Percentiles rank a stretch among this genome's conserved stretches.
Conservation (phyloP, 345 rosid genomes). For the Turritis glabra region DNA sequence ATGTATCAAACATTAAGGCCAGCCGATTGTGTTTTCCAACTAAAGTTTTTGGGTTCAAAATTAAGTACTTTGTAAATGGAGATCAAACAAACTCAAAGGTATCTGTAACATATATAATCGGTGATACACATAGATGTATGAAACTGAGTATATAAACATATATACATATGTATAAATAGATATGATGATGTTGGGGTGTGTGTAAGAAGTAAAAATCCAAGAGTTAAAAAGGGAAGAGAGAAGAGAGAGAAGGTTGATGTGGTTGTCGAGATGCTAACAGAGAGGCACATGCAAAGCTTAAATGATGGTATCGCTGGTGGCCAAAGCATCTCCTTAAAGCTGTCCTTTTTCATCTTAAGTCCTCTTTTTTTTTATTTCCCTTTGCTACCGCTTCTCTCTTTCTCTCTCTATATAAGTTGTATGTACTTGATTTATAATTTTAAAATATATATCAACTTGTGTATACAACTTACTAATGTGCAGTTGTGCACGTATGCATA, state of each 20-base stretch:
- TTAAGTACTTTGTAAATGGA: neutral
- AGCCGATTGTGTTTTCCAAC: neutral
- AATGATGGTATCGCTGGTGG: slow-evolving; percentile 44
- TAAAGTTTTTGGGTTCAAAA: neutral
- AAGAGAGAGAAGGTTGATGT: slow-evolving; percentile 37
- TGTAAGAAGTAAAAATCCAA: slow-evolving; percentile 40
- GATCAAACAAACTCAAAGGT: slow-evolving; percentile 10
- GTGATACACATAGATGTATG: slow-evolving; percentile 18
- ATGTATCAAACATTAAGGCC: neutral
- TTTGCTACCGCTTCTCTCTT: slow-evolving; percentile 13
- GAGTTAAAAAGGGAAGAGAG: slow-evolving; percentile 31
- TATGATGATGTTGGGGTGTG: slow-evolving; percentile 39
- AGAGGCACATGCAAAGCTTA: slow-evolving; percentile 49
- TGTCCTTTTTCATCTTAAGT: slow-evolving; percentile 38
- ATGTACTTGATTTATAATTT: too few relatives aligned
- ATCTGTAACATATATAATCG: slow-evolving; percentile 1
- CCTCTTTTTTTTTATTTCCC: slow-evolving; percentile 3
- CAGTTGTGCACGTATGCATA: slow-evolving; percentile 31
- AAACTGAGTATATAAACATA: neutral
- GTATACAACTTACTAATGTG: slow-evolving; percentile 2
- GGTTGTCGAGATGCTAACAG: slow-evolving; percentile 46
- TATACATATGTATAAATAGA: neutral
- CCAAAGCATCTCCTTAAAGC: slow-evolving; percentile 46
- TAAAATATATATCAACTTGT: neutral
- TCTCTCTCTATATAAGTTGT: slow-evolving; percentile 9